Base-by-base conservation (phyloP, 1,139 yeast genomes). In the Hemisphaericaspora xylofermentans region DNA sequence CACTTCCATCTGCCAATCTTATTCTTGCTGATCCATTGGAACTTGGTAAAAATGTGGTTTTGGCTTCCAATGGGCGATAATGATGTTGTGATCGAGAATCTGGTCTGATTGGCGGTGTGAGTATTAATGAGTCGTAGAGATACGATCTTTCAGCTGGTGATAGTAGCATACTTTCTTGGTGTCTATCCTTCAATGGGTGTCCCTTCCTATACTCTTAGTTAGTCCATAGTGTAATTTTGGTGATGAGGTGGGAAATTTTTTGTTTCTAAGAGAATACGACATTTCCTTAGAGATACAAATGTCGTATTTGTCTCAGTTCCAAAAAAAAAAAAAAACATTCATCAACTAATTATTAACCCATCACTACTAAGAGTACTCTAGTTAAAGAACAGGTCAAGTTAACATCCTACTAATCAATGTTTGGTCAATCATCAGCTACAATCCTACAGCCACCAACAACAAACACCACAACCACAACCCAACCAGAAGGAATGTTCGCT, bases 21-120 rank as follows among this genome's bases (percentile, higher is more conserved):
- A 91, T 80, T 64, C 96, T 75, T 1, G 97, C 86, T 6, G 96
- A 88, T 15, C 98, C 98, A 64, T 91, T 88, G 7, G 96, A 85
- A 35, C 84, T 80, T 0, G 95, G 94, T 45, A 91, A 70, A 53
- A 89, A 85, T 41, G 85, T 82, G 5, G 89, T 82, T 22, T 80
- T 81, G 6, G 95, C 88, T 54, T 88, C 95, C 36, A 91, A 63
- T 0, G 97, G 96, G 48, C 97, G 75, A 58, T 84, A 86, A 60
- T 89, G 96, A 45, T 75, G 69, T 12, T 70, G 71, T 4, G 72
- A 65, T 51, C 98, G 74, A 3, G 96, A 84, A 61, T 91, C 98
- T 1, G 95, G 94, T 43, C 96, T 75, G 38, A 85, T 72, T 7
- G 87, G 81, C 0, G 88, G 87, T 8, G 60, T 56, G 31, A 78